Conservation (phyloP, 2,329 filamentous ascomycete genomes). For the Pestalotiopsis sp. region DNA sequence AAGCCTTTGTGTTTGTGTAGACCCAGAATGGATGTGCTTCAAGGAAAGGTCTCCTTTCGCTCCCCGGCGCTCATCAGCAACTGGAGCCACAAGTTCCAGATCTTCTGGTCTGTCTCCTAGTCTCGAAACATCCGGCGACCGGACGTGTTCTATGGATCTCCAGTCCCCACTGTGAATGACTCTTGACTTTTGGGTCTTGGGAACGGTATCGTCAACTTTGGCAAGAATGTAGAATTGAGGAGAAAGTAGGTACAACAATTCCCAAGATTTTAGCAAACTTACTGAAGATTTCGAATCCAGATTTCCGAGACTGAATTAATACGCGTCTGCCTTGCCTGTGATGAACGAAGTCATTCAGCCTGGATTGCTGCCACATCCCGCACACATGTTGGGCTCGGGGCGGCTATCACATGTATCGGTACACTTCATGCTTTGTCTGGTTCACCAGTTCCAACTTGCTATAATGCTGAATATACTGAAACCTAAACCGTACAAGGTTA, state of each 20-base stretch:
- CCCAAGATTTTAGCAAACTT: too few species aligned
- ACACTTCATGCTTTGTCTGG: neutral
- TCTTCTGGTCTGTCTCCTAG: neutral
- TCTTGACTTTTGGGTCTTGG: neutral
- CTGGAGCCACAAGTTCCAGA: neutral
- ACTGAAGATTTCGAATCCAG: too few species aligned
- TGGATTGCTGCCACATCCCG: neutral
- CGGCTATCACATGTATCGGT: neutral
- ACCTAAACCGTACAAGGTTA: too few species aligned
- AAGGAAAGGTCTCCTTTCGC: neutral
- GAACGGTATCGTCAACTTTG: too few species aligned
- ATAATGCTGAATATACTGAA: neutral
- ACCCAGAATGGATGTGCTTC: neutral
- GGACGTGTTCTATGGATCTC: neutral
- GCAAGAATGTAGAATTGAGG: neutral
- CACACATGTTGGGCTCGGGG: neutral
- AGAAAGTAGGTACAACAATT: too few species aligned
- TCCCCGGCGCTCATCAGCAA: neutral
- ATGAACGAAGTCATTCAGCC: slow-evolving; percentile 1
- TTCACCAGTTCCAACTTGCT: neutral
- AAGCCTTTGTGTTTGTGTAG: neutral
- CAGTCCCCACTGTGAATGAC: neutral
- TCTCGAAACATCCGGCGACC: neutral
- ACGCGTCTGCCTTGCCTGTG: neutral
- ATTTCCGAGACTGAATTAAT: too few species aligned